Conservation (phyloP, 75 land plant species). For the Pseudotsuga menziesii region DNA sequence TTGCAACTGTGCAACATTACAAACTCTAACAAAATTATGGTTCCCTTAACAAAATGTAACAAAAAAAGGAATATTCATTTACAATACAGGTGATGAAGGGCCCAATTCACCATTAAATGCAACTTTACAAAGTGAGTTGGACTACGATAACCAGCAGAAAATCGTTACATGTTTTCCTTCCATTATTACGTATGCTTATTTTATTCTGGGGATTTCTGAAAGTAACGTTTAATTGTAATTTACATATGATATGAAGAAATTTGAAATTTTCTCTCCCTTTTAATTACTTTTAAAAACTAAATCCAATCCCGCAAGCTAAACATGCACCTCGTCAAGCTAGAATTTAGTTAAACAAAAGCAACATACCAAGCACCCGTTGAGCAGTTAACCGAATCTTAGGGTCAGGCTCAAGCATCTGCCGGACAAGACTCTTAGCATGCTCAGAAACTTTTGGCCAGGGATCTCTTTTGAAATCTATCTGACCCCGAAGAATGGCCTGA, state of each 20-base stretch:
- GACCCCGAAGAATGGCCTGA: constrained; percentile 75
- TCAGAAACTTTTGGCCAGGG: constrained; percentile 92
- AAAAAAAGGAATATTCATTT: background rate
- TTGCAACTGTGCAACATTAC: background rate
- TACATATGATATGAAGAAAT: background rate
- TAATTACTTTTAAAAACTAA: background rate
- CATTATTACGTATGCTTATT: background rate
- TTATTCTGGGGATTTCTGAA: background rate
- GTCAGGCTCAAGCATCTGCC: constrained; percentile 81
- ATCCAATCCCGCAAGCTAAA: background rate
- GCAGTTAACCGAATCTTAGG: constrained; percentile 63
- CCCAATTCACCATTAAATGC: background rate
- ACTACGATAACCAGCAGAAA: background rate
- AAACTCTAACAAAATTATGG: background rate
- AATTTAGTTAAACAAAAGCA: background rate
- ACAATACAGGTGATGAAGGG: background rate
- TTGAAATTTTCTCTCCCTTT: background rate
- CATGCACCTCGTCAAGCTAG: background rate
- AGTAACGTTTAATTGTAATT: background rate
- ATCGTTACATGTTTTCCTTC: background rate
- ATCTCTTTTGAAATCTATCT: constrained; percentile 80
- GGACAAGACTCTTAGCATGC: constrained; percentile 72
- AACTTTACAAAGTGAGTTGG: background rate
- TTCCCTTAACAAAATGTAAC: background rate
- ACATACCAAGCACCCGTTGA: constrained; percentile 72